Percentiles rank a stretch among this genome's conserved stretches.
These are phyloP conservation scores for Nyssa sinensis DNA, from an alignment of 148 eudicot genomes.

Conservation along the genomic window DNA sequence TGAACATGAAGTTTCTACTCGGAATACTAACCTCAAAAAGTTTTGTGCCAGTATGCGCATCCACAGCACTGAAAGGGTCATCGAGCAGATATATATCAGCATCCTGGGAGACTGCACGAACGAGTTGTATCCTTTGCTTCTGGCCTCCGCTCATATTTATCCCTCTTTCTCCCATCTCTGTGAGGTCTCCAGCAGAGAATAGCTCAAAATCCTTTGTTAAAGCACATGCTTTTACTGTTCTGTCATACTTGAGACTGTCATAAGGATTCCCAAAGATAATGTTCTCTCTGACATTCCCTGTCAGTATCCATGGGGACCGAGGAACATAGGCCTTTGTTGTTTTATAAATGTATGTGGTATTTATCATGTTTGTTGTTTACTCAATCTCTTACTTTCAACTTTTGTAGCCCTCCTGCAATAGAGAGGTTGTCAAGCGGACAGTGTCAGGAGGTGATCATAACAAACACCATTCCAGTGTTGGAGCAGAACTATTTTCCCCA, in stretches of 20 bases:
- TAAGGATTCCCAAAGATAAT: conserved; percentile 78
- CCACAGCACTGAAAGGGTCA: conserved; percentile 97
- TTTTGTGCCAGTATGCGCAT: conserved; percentile 93
- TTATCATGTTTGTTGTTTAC: not conserved
- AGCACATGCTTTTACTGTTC: no score
- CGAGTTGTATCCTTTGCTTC: no score
- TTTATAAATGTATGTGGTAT: no score
- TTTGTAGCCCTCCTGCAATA: conserved; percentile 83
- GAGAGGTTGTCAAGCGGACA: conserved; percentile 85
- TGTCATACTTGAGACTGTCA: conserved; percentile 56
- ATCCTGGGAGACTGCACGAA: conserved; percentile 91
- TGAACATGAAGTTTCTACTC: not conserved
- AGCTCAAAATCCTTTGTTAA: no score
- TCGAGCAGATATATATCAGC: conserved; percentile 96
- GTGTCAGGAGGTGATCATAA: conserved; percentile 90
- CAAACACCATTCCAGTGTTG: conserved; percentile 80
- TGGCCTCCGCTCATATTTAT: no score
- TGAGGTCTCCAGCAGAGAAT: no score
- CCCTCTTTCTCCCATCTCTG: no score
- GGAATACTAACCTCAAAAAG: conserved; percentile 73
- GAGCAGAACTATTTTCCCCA: conserved; percentile 91
- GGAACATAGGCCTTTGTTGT: not conserved
- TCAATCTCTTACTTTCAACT: not conserved
- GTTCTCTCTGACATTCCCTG: conserved; percentile 84
- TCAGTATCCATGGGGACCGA: no score